These are phyloP conservation scores for Strobilomyces dryophilus DNA, from an alignment of 768 basidiomycete species.

Conservation along the genomic window DNA sequence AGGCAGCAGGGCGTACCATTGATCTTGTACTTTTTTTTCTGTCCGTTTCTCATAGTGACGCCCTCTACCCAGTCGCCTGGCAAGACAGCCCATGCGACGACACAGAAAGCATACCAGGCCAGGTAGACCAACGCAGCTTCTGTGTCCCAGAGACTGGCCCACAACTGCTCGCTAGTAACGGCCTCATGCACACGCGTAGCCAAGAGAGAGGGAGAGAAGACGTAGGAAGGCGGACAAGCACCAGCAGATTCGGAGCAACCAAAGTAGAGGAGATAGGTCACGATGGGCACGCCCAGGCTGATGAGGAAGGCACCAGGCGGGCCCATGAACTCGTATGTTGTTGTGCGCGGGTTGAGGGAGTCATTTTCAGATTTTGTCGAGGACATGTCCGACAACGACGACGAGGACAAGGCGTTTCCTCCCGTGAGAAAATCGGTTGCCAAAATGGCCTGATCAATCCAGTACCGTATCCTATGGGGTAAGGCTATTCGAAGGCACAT, in stretches of 20 bases:
- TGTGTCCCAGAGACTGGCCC: constrained; percentile 78
- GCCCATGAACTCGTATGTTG: constrained; percentile 76
- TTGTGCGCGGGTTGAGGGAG: constrained; percentile 67
- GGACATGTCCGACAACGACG: constrained; percentile 14
- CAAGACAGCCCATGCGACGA: constrained; percentile 75
- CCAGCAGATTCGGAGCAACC: constrained; percentile 68
- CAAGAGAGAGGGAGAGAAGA: constrained; percentile 31
- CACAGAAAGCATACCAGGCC: constrained; percentile 88
- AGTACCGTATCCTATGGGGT: no score
- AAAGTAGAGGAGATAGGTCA: constrained; percentile 74
- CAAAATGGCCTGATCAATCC: not conserved
- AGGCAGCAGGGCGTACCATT: constrained; percentile 60
- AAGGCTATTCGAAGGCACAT: no score
- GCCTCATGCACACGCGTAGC: constrained; percentile 41
- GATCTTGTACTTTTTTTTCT: constrained; percentile 83
- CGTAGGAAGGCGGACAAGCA: constrained; percentile 59
- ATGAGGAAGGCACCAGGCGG: constrained; percentile 74
- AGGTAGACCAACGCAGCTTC: constrained; percentile 73
- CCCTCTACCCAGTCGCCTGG: constrained; percentile 75
- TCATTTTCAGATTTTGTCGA: constrained; percentile 18
- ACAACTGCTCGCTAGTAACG: constrained; percentile 53
- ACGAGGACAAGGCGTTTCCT: not conserved
- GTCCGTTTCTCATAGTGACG: constrained; percentile 66
- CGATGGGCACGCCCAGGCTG: constrained; percentile 63
- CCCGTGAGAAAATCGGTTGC: not conserved